Evolutionary conservation across 1,284 basidiomycete genomes (phyloP).

Genomic region (Ustilago xerochloae): DNA sequence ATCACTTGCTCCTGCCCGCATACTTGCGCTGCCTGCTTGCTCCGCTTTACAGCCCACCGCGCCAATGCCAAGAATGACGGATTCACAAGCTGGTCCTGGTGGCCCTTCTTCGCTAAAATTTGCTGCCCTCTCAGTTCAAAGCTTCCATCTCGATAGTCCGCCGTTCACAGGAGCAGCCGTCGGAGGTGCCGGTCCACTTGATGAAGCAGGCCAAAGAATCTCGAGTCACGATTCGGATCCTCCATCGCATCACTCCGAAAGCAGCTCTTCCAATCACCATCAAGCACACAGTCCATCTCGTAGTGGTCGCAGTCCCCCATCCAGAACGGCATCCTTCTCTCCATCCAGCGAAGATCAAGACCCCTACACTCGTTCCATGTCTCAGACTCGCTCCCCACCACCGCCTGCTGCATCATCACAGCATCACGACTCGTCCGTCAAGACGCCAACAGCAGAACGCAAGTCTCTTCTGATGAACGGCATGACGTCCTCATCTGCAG

Average conservation of each 20-base stretch:
- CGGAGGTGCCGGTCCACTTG: conserved; percentile 51
- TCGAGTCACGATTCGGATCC: conserved; percentile 28
- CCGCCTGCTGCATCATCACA: conserved; percentile 7
- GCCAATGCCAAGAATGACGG: conserved; percentile 63
- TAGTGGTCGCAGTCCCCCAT: conserved; percentile 19
- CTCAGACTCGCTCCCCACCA: conserved; percentile 18
- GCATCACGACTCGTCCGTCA: conserved; percentile 22
- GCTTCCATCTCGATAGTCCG: conserved; percentile 66
- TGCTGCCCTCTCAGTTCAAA: conserved; percentile 62
- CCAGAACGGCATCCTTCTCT: conserved; percentile 9
- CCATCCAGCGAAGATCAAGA: conserved; percentile 19
- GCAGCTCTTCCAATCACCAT: conserved; percentile 2
- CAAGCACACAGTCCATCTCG: conserved; percentile 14
- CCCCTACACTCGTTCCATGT: conserved; percentile 43
- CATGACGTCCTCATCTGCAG: conserved; percentile 10
- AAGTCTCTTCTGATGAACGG: conserved; percentile 22
- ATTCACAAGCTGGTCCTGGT: conserved; percentile 57
- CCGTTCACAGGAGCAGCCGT: conserved; percentile 66
- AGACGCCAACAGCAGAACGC: conserved; percentile 23
- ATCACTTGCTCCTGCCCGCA: no score
- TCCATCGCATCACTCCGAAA: conserved; percentile 6
- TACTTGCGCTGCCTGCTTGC: no score
- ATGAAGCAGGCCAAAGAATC: conserved; percentile 40
- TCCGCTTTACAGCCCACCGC: conserved; percentile 27
- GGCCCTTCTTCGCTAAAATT: conserved; percentile 61